Evolutionary conservation across 208 protist genomes (phyloP).

Genomic region (Wallacemonas sp.): DNA sequence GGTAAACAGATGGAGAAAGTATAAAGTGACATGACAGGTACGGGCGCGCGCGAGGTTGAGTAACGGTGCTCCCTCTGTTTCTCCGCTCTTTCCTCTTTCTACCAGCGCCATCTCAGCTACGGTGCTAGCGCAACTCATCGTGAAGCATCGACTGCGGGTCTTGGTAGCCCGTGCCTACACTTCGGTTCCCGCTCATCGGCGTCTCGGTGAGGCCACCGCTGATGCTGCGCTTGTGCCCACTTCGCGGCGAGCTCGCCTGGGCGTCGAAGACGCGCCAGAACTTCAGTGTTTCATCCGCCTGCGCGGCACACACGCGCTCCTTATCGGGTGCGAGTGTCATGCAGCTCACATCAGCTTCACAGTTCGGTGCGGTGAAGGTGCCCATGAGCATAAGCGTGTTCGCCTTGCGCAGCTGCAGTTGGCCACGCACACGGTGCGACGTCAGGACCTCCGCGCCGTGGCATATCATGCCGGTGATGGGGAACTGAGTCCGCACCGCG

Average conservation of each 20-base stretch:
- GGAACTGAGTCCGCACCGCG: constrained; percentile 55
- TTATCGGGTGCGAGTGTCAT: constrained; percentile 61
- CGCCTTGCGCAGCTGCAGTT: constrained; percentile 71
- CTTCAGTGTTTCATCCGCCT: constrained; percentile 79
- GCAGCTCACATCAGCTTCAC: constrained; percentile 47
- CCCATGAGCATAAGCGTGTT: constrained; percentile 60
- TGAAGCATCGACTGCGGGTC: not conserved
- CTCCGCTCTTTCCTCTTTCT: too few relatives aligned
- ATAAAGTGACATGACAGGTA: too few relatives aligned
- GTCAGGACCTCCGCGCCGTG: constrained; percentile 51
- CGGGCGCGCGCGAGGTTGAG: too few relatives aligned
- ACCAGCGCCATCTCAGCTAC: too few relatives aligned
- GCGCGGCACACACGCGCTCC: constrained; percentile 69
- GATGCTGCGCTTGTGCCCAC: constrained; percentile 5
- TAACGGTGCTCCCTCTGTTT: too few relatives aligned
- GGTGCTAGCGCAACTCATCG: constrained; percentile 9
- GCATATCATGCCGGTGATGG: constrained; percentile 64
- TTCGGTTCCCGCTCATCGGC: not conserved
- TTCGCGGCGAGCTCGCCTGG: not conserved
- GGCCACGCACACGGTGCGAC: constrained; percentile 54
- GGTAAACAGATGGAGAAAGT: not conserved
- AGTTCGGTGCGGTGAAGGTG: constrained; percentile 54
- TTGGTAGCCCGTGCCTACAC: not conserved
- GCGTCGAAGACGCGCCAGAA: constrained; percentile 76
- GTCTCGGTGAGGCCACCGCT: not conserved